Conservation (phyloP, 768 basidiomycete genomes). For the Amanita fuliginea region DNA sequence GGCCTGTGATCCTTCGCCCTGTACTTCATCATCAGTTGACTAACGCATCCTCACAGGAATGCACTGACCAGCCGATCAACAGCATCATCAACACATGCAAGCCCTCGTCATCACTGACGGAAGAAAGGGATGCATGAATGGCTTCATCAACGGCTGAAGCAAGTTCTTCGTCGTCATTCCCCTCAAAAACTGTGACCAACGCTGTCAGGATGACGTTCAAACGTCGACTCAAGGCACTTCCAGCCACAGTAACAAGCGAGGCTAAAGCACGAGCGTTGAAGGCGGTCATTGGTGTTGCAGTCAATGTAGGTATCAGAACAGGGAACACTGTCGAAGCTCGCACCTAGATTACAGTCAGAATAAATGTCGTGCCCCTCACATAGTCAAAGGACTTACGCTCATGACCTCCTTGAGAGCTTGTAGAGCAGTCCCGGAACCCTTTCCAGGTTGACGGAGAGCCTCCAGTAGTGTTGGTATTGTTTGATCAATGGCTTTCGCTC, state of each 20-base stretch:
- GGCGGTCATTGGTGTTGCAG: constrained; percentile 80
- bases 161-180: constrained; percentile 60
- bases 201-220: constrained; percentile 70
- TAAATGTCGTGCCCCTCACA: not conserved
- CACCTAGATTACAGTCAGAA: constrained; percentile 37
- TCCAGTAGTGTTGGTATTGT: constrained; percentile 93
- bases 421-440: constrained; percentile 89
- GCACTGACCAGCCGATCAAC: constrained; percentile 74
- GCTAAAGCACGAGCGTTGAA: constrained; percentile 92
- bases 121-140: constrained; percentile 58
- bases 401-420: constrained; percentile 92
- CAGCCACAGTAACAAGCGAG: constrained; percentile 89
- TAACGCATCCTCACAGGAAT: not conserved
- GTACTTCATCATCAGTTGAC: constrained; percentile 1
- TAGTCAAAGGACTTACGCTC: constrained; percentile 45
- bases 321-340: constrained; percentile 96
- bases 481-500: constrained; percentile 86
- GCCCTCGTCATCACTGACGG: constrained; percentile 80
- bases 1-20: constrained; percentile 78
- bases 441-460: constrained; percentile 87
- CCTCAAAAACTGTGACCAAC: constrained; percentile 69
- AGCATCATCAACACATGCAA: constrained; percentile 83
- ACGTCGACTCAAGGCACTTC: constrained; percentile 77
- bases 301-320: constrained; percentile 88
- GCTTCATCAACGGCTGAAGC: constrained; percentile 64